These are phyloP conservation scores for Rhodotorula sp. DNA, from an alignment of 1,284 basidiomycete species.

Conservation along the genomic window DNA sequence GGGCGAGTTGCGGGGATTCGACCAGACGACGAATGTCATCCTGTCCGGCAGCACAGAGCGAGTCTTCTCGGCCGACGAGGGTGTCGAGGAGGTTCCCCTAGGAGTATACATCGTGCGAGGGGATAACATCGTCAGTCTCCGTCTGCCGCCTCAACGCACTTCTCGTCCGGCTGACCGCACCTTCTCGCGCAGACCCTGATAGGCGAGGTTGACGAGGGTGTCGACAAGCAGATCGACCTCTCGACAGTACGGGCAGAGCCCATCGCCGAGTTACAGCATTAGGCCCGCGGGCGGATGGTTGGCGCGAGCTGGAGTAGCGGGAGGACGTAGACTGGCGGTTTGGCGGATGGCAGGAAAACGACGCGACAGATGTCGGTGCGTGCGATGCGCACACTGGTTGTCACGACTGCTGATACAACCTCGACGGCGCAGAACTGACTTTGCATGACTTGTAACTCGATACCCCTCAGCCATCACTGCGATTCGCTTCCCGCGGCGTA, in stretches of 20 bases:
- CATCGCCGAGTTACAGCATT: constrained; percentile 50
- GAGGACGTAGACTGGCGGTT: background rate
- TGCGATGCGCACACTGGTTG: background rate
- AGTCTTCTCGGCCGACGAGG: constrained; percentile 82
- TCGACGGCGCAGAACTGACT: background rate
- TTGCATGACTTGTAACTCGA: background rate
- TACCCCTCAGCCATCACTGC: background rate
- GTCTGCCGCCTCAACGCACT: background rate
- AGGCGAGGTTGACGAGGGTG: constrained; percentile 81
- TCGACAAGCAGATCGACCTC: constrained; percentile 77
- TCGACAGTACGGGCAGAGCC: constrained; percentile 82
- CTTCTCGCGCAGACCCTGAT: constrained; percentile 63
- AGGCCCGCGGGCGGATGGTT: background rate
- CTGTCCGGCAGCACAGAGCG: constrained; percentile 86
- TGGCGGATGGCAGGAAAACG: background rate
- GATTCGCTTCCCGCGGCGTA: background rate
- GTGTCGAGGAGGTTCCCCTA: constrained; percentile 91
- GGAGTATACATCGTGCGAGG: constrained; percentile 96
- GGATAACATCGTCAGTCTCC: constrained; percentile 78
- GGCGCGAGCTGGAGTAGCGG: too few species aligned
- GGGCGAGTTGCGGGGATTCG: constrained; percentile 85
- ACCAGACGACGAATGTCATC: constrained; percentile 90
- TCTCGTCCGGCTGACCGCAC: background rate
- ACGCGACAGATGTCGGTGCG: background rate
- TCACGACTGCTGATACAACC: background rate